Conservation (phyloP, 2,329 filamentous ascomycete species). For the Paecilomyces sp. region DNA sequence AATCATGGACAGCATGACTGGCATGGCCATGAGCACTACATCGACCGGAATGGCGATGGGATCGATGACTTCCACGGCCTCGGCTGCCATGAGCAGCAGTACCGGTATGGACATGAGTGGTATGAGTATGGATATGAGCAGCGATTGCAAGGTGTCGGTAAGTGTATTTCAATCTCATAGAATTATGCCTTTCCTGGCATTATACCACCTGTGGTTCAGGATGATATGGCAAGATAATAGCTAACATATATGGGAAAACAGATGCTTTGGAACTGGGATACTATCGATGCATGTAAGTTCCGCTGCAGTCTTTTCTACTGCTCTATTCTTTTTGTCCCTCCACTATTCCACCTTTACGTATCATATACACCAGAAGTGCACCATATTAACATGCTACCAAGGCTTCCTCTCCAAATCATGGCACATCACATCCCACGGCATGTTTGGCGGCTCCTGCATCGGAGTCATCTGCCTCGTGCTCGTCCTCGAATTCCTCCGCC, state of each 20-base stretch:
- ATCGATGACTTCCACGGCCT: constrained; percentile 4
- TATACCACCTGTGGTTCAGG: neutral
- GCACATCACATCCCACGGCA: constrained; percentile 61
- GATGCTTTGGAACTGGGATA: constrained; percentile 80
- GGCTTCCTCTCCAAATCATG: constrained; percentile 64
- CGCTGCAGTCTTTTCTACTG: neutral
- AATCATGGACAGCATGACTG: neutral
- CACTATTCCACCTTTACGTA: neutral
- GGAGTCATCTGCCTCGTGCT: constrained; percentile 70
- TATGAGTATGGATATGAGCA: constrained; percentile 9
- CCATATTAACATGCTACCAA: constrained; percentile 6
- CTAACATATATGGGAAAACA: constrained; percentile 20
- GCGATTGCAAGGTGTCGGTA: constrained; percentile 25
- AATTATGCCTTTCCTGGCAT: neutral
- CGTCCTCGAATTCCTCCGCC: constrained; percentile 64
- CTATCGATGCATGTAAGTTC: constrained; percentile 52
- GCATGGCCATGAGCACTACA: constrained; percentile 1
- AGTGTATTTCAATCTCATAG: constrained; percentile 1
- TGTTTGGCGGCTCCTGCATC: constrained; percentile 76
- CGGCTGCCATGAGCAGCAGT: constrained; percentile 4
- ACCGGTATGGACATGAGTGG: constrained; percentile 10
- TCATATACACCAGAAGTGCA: neutral
- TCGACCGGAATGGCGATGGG: neutral
- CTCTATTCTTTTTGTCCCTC: neutral
- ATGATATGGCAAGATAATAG: neutral